Conservation (phyloP, 768 basidiomycete species). For the Arthromyces matolae region DNA sequence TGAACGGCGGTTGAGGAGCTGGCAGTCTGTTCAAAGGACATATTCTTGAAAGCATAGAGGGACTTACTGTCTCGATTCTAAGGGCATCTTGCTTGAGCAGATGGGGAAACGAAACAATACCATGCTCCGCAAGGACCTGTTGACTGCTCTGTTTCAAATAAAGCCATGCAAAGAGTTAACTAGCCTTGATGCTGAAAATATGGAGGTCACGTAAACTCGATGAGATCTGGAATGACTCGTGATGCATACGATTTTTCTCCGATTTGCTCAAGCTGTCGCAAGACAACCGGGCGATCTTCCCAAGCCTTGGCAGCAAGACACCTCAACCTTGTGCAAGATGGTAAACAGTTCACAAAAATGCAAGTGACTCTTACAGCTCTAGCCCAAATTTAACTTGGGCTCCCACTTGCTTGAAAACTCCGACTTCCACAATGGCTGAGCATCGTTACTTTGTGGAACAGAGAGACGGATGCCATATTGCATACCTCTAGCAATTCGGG, state of each 20-base stretch:
- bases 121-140: slow-evolving; percentile 73
- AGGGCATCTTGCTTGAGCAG: slow-evolving; percentile 54
- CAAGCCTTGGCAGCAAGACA: slow-evolving; percentile 83
- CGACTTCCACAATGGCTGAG: slow-evolving; percentile 75
- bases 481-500: slow-evolving; percentile 73
- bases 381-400: slow-evolving; percentile 67
- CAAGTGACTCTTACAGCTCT: slow-evolving; percentile 56
- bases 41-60: neutral
- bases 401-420: slow-evolving; percentile 61
- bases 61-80: slow-evolving; percentile 59
- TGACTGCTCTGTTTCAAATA: too few relatives aligned
- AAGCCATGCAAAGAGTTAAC: too few relatives aligned
- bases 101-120: slow-evolving; percentile 58
- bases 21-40: neutral
- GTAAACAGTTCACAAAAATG: neutral
- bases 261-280: slow-evolving; percentile 86
- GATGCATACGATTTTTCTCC: slow-evolving; percentile 85
- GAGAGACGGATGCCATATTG: neutral
- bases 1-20: slow-evolving; percentile 72
- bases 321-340: slow-evolving; percentile 49
- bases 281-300: slow-evolving; percentile 83
- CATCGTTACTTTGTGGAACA: slow-evolving; percentile 1
- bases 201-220: too few relatives aligned
- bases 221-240: too few relatives aligned
- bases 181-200: slow-evolving; percentile 12